Percentiles rank a stretch among this genome's conserved stretches.
Conservation (phyloP, 2,329 filamentous ascomycete species). For the Lecanicillium sp. region DNA sequence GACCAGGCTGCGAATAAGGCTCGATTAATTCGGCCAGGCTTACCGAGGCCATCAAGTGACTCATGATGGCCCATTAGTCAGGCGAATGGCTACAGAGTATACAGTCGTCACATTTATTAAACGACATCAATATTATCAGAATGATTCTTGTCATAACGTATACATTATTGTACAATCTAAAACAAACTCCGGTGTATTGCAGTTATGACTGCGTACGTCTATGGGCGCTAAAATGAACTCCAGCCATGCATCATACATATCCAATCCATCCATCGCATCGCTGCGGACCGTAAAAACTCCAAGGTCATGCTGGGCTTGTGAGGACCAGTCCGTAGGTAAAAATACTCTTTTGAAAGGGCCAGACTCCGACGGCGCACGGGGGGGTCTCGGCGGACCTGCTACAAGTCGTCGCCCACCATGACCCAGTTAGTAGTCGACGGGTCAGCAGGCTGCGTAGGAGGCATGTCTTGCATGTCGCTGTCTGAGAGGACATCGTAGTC, state of each 20-base stretch:
- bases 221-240: too few relatives aligned
- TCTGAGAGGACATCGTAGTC: constrained; percentile 28
- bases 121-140: too few relatives aligned
- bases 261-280: neutral
- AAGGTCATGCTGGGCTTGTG: constrained; percentile 22
- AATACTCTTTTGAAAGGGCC: constrained; percentile 23
- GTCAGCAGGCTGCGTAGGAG: constrained; percentile 23
- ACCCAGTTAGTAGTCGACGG: constrained; percentile 33
- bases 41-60: too few relatives aligned
- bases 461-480: constrained; percentile 28
- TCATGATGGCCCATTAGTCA: too few relatives aligned
- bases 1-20: too few relatives aligned
- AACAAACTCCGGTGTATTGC: too few relatives aligned
- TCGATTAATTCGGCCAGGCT: neutral
- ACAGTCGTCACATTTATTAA: too few relatives aligned
- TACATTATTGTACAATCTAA: too few relatives aligned
- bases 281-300: constrained; percentile 6
- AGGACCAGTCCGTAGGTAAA: constrained; percentile 34
- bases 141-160: too few relatives aligned
- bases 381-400: constrained; percentile 36
- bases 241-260: too few relatives aligned
- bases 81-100: too few relatives aligned
- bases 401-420: constrained; percentile 40
- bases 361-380: constrained; percentile 24
- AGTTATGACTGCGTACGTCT: too few relatives aligned